Conservation (phyloP, 148 eudicot genomes). For the Nepenthes mirabilis region DNA sequence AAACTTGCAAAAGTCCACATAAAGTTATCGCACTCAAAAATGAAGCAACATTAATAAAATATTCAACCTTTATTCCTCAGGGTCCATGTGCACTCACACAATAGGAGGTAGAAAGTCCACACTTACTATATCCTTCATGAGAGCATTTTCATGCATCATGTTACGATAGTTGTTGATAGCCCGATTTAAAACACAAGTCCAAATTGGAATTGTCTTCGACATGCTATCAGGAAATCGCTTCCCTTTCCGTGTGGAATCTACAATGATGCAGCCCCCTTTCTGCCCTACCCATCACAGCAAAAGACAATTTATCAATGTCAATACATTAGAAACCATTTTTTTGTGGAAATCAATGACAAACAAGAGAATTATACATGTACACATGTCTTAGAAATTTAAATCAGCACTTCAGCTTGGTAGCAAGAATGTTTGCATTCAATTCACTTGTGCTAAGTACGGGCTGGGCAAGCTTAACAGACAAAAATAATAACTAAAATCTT, state of each 20-base stretch:
- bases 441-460: too few species aligned
- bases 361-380: too few species aligned
- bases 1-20: not conserved
- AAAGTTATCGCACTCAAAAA: too few species aligned
- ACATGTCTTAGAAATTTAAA: too few species aligned
- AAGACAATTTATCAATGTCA: not conserved
- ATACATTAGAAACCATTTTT: not conserved
- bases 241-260: conserved; percentile 96
- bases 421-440: too few species aligned
- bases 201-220: conserved; percentile 94
- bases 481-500: too few species aligned
- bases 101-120: not conserved
- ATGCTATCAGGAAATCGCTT: conserved; percentile 98
- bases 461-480: too few species aligned
- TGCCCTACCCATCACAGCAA: conserved; percentile 41
- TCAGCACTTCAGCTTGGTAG: too few species aligned
- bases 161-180: conserved; percentile 38
- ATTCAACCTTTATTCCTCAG: too few species aligned
- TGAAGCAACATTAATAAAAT: too few species aligned
- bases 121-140: conserved; percentile 30
- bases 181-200: conserved; percentile 89
- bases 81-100: too few species aligned
- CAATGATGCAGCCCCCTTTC: conserved; percentile 82
- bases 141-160: conserved; percentile 12
- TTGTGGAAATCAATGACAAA: too few species aligned